These are phyloP conservation scores for Phaseolus coccineus DNA, from an alignment of 331 rosid genomes.

Conservation along the genomic window DNA sequence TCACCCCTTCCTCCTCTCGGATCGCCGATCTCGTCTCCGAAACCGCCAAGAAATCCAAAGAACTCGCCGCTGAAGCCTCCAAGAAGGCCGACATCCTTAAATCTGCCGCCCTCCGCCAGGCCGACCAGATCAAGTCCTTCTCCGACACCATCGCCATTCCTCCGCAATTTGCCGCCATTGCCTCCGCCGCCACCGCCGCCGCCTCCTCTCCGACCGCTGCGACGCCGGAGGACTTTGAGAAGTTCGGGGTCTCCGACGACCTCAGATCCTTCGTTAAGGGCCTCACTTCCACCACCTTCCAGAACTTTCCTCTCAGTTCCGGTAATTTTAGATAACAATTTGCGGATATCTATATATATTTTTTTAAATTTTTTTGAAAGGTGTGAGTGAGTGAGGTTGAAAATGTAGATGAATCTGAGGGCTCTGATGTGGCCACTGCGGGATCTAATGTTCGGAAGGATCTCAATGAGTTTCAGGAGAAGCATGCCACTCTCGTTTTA, in stretches of 20 bases:
- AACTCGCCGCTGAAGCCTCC: constrained; percentile 95
- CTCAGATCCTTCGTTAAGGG: constrained; percentile 88
- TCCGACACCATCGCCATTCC: constrained; percentile 71
- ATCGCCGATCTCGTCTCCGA: constrained; percentile 93
- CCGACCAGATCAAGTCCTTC: constrained; percentile 93
- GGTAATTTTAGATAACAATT: constrained; percentile 49
- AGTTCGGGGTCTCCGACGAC: constrained; percentile 81
- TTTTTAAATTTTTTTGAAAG: background rate
- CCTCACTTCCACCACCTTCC: constrained; percentile 86
- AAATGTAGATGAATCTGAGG: constrained; percentile 73
- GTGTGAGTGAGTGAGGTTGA: constrained; percentile 25
- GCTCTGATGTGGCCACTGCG: constrained; percentile 62
- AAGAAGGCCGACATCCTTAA: constrained; percentile 88
- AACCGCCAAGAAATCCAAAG: constrained; percentile 88
- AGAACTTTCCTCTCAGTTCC: constrained; percentile 72
- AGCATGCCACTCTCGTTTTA: constrained; percentile 90
- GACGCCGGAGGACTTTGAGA: constrained; percentile 57
- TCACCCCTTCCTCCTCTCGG: constrained; percentile 61
- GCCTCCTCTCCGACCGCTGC: constrained; percentile 38
- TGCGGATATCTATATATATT: background rate
- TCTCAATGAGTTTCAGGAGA: constrained; percentile 97
- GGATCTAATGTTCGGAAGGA: constrained; percentile 88
- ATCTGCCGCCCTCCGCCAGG: constrained; percentile 83
- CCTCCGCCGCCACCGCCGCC: constrained; percentile 53
- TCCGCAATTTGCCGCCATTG: constrained; percentile 76